phyloP scores from a whole-genome alignment of 73 alveolate species.

The Tetrahymena thermophila region DNA sequence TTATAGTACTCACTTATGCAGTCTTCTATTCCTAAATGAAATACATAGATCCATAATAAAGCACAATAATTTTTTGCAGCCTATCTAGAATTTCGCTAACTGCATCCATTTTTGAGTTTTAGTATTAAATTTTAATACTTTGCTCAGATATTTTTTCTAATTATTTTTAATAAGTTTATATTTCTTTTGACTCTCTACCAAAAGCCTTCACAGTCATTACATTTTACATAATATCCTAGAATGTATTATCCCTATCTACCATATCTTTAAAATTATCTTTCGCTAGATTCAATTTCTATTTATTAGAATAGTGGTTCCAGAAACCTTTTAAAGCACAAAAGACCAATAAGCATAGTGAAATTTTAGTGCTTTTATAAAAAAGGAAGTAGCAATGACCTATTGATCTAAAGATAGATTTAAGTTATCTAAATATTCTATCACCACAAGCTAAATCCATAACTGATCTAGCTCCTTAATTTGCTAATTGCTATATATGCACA shows the following conservation, averaged over 20 bases:
- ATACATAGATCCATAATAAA: background rate
- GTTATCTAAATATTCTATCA: background rate
- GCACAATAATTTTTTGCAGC: background rate
- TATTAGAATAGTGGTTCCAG: background rate
- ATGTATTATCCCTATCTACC: background rate
- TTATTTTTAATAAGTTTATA: background rate
- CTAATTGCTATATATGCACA: background rate
- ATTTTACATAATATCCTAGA: background rate
- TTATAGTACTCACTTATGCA: background rate
- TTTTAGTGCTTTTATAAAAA: background rate
- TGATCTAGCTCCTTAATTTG: background rate
- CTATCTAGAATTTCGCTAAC: background rate
- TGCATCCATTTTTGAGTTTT: background rate
- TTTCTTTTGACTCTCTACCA: background rate
- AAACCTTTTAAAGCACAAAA: background rate
- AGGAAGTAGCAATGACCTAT: background rate
- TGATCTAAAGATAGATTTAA: background rate
- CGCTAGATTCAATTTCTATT: background rate
- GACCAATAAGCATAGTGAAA: background rate
- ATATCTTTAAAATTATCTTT: background rate
- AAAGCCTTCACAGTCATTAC: background rate
- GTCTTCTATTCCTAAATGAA: background rate
- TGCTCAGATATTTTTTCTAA: background rate
- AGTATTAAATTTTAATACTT: background rate
- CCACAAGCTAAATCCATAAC: background rate